phyloP scores from a whole-genome alignment of 2,329 filamentous ascomycete genomes.

The Thelonectria blattea region DNA sequence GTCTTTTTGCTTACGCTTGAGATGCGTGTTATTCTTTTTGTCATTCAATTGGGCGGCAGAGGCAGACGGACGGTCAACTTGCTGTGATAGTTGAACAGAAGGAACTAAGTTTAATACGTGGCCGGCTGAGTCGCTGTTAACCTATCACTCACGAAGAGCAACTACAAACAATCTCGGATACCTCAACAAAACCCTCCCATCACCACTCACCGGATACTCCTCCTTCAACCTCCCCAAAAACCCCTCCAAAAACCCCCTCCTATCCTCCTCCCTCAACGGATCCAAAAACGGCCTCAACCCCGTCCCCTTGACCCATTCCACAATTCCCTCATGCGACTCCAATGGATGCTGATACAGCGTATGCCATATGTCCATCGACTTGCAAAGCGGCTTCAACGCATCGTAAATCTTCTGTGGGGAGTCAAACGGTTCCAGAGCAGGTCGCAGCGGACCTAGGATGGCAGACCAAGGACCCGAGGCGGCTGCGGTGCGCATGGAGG shows the following conservation, averaged over 20 bases:
- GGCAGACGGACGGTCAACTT: too few relatives aligned
- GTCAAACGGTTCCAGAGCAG: constrained; percentile 56
- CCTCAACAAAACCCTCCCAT: constrained; percentile 60
- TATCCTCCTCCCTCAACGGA: constrained; percentile 48
- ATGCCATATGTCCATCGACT: constrained; percentile 58
- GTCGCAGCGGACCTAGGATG: constrained; percentile 37
- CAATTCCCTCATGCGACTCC: constrained; percentile 54
- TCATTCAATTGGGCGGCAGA: too few relatives aligned
- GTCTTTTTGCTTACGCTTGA: too few relatives aligned
- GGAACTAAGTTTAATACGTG: too few relatives aligned
- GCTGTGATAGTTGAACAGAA: too few relatives aligned
- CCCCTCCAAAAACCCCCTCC: constrained; percentile 50
- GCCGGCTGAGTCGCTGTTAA: too few relatives aligned
- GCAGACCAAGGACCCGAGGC: constrained; percentile 46
- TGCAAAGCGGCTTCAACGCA: constrained; percentile 50
- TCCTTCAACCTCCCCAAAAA: constrained; percentile 54
- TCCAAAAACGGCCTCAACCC: constrained; percentile 62
- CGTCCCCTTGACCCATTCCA: constrained; percentile 66
- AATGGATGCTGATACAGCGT: constrained; percentile 60
- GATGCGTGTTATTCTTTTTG: too few relatives aligned
- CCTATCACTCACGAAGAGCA: constrained; percentile 32
- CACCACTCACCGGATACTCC: constrained; percentile 51
- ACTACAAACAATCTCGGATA: constrained; percentile 65
- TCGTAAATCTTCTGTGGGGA: constrained; percentile 55
- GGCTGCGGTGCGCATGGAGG: constrained; percentile 53